Evolutionary conservation across 2,329 filamentous ascomycete genomes (phyloP).

Genomic region (Thelonectria olida): DNA sequence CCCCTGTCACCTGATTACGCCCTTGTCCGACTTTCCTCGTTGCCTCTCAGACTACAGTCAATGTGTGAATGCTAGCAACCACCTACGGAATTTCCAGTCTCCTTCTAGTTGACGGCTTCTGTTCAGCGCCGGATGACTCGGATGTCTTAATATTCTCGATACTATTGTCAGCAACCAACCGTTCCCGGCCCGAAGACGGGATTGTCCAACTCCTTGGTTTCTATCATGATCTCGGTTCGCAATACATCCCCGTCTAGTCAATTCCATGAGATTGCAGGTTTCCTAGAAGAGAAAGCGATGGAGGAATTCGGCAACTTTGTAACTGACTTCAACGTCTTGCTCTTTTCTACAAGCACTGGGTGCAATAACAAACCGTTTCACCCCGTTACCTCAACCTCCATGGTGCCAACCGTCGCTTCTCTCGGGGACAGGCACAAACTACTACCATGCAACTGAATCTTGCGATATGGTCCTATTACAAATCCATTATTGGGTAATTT

Average conservation of each 20-base stretch:
- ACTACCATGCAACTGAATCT: neutral
- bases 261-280: neutral
- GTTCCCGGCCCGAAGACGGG: neutral
- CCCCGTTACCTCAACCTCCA: neutral
- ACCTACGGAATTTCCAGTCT: neutral
- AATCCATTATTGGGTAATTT: constrained; percentile 1
- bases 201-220: neutral
- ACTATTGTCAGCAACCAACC: neutral
- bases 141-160: neutral
- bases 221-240: neutral
- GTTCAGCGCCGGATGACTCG: neutral
- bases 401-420: neutral
- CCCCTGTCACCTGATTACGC: neutral
- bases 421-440: neutral
- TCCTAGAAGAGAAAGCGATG: neutral
- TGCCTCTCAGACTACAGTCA: neutral
- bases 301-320: neutral
- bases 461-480: neutral
- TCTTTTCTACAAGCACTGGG: neutral
- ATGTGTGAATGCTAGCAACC: neutral
- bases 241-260: neutral
- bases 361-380: neutral
- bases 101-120: neutral
- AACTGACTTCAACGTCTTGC: neutral
- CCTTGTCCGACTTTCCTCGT: neutral